Base-by-base conservation (phyloP, 345 rosid genomes). In the Noccaea bulbosa region DNA sequence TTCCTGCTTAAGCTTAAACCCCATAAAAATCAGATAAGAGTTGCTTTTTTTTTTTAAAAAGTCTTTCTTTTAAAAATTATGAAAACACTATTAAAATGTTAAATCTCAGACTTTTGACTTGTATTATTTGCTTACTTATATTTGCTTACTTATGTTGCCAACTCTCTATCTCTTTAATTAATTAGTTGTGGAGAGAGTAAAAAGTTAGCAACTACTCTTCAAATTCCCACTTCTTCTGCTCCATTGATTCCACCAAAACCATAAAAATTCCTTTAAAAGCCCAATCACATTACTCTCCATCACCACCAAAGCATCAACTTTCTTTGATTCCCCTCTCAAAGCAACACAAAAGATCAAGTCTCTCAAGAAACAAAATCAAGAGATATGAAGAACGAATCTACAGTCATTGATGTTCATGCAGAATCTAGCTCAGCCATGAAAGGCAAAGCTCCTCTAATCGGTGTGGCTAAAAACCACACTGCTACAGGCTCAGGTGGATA, bases 401-500 rank as follows among this genome's bases (percentile, higher is more conserved):
- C 76, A 47, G 15, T 14, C 62, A 76, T 76, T 12, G 76, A 76
- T 49, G 76, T 76, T n/a, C 73, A 62, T 11, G 67, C 76, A 64
- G 80, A 76, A 5, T 71, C 80, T 15, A 70, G 80, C 76, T 48
- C 80, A 56, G 76, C 72, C 32, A 69, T 50, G 60, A 76, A 76
- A 76, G 80, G 80, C 2, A 76, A 76, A 58, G 72, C 80, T 40
- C 80, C 80, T 48, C 44, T 76, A 16, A 56, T 76, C 30, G 76
- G 74, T 22, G 38, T 61, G 1, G 70, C 69, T 34, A 73, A 34
- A 65, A 65, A 38, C 27, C 66, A 73, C 20, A 49, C 65, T 30
- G 14, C 38, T 15, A 16, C 24, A 46, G 60, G 83, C 63, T 69
- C 75, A 11, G 82, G 70, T 6, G 87, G 87, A 40, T 65, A 56